phyloP scores from a whole-genome alignment of 352 stramenopile species.

The Pythium pyrilobum region DNA sequence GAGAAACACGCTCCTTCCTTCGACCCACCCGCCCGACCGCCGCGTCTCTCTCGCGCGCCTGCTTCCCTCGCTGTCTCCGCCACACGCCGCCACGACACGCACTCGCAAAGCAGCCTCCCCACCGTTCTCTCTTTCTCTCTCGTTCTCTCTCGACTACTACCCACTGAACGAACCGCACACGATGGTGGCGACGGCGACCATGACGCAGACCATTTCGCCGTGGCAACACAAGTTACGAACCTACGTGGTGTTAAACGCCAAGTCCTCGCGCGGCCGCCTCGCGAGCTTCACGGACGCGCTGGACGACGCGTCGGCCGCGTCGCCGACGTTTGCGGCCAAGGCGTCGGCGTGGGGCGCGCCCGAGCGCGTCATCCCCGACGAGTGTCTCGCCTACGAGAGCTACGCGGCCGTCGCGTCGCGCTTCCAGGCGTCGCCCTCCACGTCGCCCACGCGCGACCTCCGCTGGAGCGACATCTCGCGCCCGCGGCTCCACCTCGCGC shows the following conservation, averaged over 20 bases:
- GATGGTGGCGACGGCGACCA: conserved; percentile 15
- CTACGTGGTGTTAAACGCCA: conserved; percentile 24
- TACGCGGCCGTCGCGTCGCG: conserved; percentile 66
- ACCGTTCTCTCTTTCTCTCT: neutral
- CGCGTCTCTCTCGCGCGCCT: neutral
- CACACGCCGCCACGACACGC: neutral
- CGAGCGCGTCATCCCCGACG: conserved; percentile 22
- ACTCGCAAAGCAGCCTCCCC: neutral
- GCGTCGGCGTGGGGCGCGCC: conserved; percentile 3
- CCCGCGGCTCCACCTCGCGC: conserved; percentile 26
- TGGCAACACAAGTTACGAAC: conserved; percentile 20
- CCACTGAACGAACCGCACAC: neutral
- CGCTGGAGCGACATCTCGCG: conserved; percentile 71
- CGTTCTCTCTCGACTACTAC: neutral
- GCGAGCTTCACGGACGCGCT: conserved; percentile 17
- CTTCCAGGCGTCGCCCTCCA: conserved; percentile 15
- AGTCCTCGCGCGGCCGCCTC: conserved; percentile 20
- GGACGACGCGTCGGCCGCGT: conserved; percentile 7
- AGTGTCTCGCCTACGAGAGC: conserved; percentile 63
- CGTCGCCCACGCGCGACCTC: conserved; percentile 29
- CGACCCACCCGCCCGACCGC: too few species aligned
- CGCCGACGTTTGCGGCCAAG: neutral
- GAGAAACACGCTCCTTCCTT: too few species aligned
- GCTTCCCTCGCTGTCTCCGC: neutral
- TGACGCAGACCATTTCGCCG: conserved; percentile 5